These are phyloP conservation scores for Nepenthes alata DNA, from an alignment of 179 eudicot genomes.

Conservation along the genomic window DNA sequence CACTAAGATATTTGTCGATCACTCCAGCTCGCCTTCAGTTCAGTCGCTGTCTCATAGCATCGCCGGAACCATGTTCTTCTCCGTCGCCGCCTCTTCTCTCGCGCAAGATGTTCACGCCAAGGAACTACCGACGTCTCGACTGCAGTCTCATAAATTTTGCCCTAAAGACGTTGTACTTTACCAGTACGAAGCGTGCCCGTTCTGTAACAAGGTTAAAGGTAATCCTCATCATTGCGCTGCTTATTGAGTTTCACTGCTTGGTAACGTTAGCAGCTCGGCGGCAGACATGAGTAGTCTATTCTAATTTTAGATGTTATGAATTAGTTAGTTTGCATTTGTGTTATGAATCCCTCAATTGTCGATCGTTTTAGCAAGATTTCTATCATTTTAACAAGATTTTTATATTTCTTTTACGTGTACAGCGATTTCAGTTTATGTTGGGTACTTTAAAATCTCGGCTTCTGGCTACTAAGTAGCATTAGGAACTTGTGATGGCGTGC, in stretches of 20 bases:
- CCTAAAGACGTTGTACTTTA: constrained; percentile 69
- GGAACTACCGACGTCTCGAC: constrained; percentile 16
- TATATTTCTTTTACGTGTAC: no score
- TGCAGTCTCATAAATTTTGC: constrained; percentile 13
- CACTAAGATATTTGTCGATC: constrained; percentile 3
- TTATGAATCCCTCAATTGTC: no score
- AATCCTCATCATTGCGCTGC: background rate
- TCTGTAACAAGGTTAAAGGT: constrained; percentile 97
- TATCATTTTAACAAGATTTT: no score
- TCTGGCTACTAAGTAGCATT: no score
- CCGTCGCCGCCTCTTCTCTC: constrained; percentile 33
- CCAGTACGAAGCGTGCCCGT: constrained; percentile 94
- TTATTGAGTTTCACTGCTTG: background rate
- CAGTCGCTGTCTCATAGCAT: constrained; percentile 9
- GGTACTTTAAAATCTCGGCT: no score
- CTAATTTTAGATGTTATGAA: no score
- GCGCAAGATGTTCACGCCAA: constrained; percentile 52
- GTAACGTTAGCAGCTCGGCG: background rate
- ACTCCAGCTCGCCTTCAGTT: constrained; percentile 2
- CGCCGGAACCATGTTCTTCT: constrained; percentile 26
- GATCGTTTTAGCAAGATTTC: no score
- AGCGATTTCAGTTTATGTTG: no score
- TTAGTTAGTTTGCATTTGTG: no score
- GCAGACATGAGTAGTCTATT: no score
- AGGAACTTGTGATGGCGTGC: no score